Evolutionary conservation across 108 stramenopile species (phyloP).

Genomic region (Pelagomonas calceolata): DNA sequence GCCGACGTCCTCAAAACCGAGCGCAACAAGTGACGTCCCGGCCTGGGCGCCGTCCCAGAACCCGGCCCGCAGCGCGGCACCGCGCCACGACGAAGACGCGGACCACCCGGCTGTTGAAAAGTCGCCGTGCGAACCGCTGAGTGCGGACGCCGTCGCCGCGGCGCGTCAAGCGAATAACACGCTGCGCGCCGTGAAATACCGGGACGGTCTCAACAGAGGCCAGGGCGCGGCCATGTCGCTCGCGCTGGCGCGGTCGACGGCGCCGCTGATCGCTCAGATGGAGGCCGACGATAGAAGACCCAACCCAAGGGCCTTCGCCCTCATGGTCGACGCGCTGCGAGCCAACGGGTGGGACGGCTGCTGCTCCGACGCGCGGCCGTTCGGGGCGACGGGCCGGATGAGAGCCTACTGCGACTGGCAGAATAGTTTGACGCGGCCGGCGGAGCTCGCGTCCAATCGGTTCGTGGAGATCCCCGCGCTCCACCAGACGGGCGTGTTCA

Average conservation of each 20-base stretch:
- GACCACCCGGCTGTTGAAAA: no score
- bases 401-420: constrained; percentile 2
- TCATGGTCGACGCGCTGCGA: background rate
- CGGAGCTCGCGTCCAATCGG: background rate
- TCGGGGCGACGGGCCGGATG: constrained; percentile 5
- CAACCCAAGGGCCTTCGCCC: background rate
- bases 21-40: no score
- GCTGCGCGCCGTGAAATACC: background rate
- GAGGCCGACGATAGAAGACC: constrained; percentile 5
- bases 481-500: background rate
- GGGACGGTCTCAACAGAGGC: background rate
- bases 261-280: constrained; percentile 1
- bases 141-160: background rate
- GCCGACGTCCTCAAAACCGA: no score
- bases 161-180: background rate
- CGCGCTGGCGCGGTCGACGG: background rate
- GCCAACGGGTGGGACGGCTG: background rate
- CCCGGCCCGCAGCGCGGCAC: background rate
- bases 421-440: background rate
- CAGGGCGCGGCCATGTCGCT: constrained; percentile 1
- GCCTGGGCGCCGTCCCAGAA: background rate
- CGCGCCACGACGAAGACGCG: no score
- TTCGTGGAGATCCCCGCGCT: constrained; percentile 10
- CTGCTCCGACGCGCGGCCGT: background rate
- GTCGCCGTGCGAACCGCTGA: background rate